phyloP scores from a whole-genome alignment of 768 basidiomycete species.

The Rubroboletus pulcherrimus region DNA sequence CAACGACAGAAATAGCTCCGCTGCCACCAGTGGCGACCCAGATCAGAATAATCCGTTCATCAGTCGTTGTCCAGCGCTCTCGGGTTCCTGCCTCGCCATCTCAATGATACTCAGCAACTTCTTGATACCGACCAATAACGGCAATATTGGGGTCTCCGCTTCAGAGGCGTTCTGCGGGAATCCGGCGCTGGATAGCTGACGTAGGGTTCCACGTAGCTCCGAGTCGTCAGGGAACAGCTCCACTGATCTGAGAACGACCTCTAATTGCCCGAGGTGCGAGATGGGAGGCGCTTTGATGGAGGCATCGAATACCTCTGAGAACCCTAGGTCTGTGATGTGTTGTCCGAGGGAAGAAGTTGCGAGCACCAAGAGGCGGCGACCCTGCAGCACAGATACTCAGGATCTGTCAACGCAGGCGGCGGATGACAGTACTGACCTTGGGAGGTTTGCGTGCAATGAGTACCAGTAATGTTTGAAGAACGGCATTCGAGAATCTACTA shows the following conservation, averaged over 20 bases:
- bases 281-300: constrained; percentile 84
- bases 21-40: background rate
- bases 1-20: constrained; percentile 1
- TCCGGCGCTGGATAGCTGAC: constrained; percentile 70
- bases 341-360: constrained; percentile 88
- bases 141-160: constrained; percentile 43
- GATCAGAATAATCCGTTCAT: constrained; percentile 51
- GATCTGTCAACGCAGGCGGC: background rate
- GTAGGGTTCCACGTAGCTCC: constrained; percentile 57
- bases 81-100: constrained; percentile 96
- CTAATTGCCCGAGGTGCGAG: constrained; percentile 64
- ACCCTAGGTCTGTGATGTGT: constrained; percentile 83
- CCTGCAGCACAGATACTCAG: constrained; percentile 44
- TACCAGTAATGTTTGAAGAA: constrained; percentile 87
- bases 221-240: constrained; percentile 59
- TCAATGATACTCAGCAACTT: constrained; percentile 87
- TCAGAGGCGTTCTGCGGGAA: constrained; percentile 43
- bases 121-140: constrained; percentile 87
- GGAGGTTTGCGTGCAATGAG: constrained; percentile 87
- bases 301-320: constrained; percentile 86
- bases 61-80: constrained; percentile 71
- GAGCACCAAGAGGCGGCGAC: constrained; percentile 85
- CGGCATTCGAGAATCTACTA: constrained; percentile 92
- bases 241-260: constrained; percentile 73
- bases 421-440: constrained; percentile 53